Base-by-base conservation (phyloP, 495 filamentous ascomycete genomes). In the Talaromyces ruber region DNA sequence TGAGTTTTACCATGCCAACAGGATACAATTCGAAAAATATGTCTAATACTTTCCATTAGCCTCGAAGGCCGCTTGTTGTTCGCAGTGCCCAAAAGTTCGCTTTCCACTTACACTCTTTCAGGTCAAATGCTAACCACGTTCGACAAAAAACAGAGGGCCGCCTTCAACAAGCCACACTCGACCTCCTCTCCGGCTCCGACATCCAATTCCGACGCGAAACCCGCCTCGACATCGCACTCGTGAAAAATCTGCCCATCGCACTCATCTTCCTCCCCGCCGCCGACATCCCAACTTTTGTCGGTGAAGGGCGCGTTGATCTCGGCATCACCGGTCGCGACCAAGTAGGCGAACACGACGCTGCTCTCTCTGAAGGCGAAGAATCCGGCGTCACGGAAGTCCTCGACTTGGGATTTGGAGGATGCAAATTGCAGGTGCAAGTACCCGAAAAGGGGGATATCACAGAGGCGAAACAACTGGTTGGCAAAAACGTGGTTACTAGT, bases 261-360 rank as follows among this genome's bases (percentile, higher is more conserved):
- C 90, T 98, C 64, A 85, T 98, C 74, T 98, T 98, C 82, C 91
- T 98, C 39, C 94, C 94, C 25, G 94, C 92, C 34, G 93, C 90
- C 60, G 94, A 98, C 72, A 98, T 98, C 70, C 95, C 94, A 26
- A 93, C 90, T 59, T 98, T 97, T 66, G 92, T 98, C 50, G 94
- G 93, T 28, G 92, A 97, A 72, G 94, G 94, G 29, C 85, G 88
- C 57, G 94, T 98, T 14, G 92, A 95, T 70, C 75, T 98, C 6
- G 94, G 94, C 59, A 98, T 98, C 64, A 98, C 94, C 0, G 94
- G 94, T 37, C 82, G 84, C 58, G 95, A 98, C 72, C 91, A 96
- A 67, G 90, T 98, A 21, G 87, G 86, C 24, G 95, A 98, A 76
- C 90, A 96, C 78, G 92, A 93, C 73, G 84, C 88, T 3, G 81